Evolutionary conservation across 208 protist species (phyloP).

Genomic region (Phytomonas sp.): DNA sequence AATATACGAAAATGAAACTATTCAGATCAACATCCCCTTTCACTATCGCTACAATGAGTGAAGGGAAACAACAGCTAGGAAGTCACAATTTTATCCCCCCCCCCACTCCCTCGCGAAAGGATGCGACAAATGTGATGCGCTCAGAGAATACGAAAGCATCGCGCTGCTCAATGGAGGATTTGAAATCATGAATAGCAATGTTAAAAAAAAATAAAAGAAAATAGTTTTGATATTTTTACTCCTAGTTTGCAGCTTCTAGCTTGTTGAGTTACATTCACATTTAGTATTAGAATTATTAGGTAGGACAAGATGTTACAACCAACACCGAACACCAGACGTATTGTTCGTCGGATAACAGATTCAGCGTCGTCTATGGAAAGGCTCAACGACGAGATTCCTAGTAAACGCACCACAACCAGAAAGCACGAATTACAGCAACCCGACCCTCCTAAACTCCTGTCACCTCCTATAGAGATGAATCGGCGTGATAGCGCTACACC

Average conservation of each 20-base stretch:
- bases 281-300: background rate
- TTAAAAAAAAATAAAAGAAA: constrained; percentile 5
- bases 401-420: background rate
- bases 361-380: background rate
- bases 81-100: too few species aligned
- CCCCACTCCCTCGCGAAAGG: background rate
- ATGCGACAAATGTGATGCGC: background rate
- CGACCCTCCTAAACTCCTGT: background rate
- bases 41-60: background rate
- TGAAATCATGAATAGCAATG: constrained; percentile 4
- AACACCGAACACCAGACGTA: background rate
- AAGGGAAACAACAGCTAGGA: too few species aligned
- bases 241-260: background rate
- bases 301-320: background rate
- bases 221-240: background rate
- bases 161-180: constrained; percentile 4
- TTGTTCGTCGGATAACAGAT: background rate
- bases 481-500: background rate
- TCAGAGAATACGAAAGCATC: constrained; percentile 6
- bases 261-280: background rate
- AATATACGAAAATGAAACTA: background rate
- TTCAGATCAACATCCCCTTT: background rate
- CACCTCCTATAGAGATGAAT: background rate
- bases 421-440: background rate
- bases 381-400: background rate